These are phyloP conservation scores for Butyriboletus appendiculatus DNA, from an alignment of 1,284 basidiomycete genomes.

Conservation along the genomic window DNA sequence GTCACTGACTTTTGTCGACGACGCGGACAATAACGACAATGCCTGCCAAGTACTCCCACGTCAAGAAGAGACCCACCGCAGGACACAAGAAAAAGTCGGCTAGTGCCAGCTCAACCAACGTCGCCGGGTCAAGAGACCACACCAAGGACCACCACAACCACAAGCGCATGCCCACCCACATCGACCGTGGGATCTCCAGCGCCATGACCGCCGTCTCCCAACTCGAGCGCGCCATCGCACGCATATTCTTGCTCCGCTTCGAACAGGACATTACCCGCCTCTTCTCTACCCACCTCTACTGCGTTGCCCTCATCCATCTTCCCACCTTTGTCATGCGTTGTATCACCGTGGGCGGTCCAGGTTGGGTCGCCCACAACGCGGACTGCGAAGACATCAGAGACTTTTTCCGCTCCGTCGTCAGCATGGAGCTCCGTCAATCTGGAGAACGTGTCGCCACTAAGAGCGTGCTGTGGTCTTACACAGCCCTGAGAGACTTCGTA, in stretches of 20 bases:
- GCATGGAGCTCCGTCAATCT: constrained; percentile 72
- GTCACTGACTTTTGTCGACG: constrained; percentile 6
- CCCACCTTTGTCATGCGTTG: constrained; percentile 67
- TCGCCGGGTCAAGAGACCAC: constrained; percentile 20
- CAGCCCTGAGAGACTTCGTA: constrained; percentile 70
- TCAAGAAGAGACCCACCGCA: constrained; percentile 57
- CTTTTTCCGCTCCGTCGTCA: constrained; percentile 63
- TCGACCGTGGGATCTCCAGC: constrained; percentile 53
- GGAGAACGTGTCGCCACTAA: constrained; percentile 74
- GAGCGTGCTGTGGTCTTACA: constrained; percentile 75
- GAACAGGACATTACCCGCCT: constrained; percentile 70
- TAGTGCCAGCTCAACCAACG: constrained; percentile 17
- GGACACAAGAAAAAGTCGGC: constrained; percentile 43
- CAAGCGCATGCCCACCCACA: constrained; percentile 44
- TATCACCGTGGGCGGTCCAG: constrained; percentile 56
- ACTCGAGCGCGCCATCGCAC: constrained; percentile 63
- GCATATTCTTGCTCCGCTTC: constrained; percentile 62
- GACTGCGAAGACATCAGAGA: constrained; percentile 69
- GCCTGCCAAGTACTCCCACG: constrained; percentile 71
- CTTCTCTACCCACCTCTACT: constrained; percentile 67
- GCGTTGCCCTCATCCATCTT: constrained; percentile 58
- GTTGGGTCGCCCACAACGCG: constrained; percentile 65
- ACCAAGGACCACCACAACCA: constrained; percentile 36
- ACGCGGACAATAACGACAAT: constrained; percentile 35
- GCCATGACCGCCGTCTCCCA: constrained; percentile 57